Evolutionary conservation across 2,329 filamentous ascomycete genomes (phyloP), one percentile per base, ranked within the genome.

Genomic region (Sporothrix brunneoviolacea): DNA sequence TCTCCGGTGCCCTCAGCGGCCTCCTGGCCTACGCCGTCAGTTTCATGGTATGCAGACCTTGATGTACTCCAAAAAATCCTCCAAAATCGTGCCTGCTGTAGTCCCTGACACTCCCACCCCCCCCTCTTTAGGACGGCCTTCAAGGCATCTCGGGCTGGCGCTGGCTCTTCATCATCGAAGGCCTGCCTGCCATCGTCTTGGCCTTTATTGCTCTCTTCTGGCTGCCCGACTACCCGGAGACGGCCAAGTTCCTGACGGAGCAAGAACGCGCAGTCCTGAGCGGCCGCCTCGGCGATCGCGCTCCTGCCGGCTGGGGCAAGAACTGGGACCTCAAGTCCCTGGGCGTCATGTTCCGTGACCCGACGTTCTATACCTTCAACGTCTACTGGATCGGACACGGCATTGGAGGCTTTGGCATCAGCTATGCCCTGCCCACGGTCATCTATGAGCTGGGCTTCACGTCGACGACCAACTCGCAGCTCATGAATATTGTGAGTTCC

Each of bases 191-290:
- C 0, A 74, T 88, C 0, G 33, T 54, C 9, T 24, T 56, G 15
- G 41, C 86, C 0, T 52, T 82, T 4, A 59, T 73, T 1, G 81
- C 81, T 1, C 90, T 85, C 66, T 91, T 81, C 71, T 72, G 83
- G 55, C 79, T 94, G 1, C 77, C 87, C 58, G 88, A 95, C 60
- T 94, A 89, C 58, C 90, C 90, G 0, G 87, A 89, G 55, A 81
- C 86, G 21, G 87, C 88, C 0, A 76, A 59, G 0, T 95, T 94
- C 62, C 73, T 95, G 19, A 82, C 80, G 0, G 76, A 81, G 8
- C 77, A 80, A 30, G 88, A 95, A 59, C 77, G 84, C 1, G 82
- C 88, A 41, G 84, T 93, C 0, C 70, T 89, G 3, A 77, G 93
- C 0, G 70, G 89, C 3, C 77, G 79, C 15, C 77, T 52, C 6